Conservation (phyloP, 352 stramenopile species). For the Phytophthora cryptogea region DNA sequence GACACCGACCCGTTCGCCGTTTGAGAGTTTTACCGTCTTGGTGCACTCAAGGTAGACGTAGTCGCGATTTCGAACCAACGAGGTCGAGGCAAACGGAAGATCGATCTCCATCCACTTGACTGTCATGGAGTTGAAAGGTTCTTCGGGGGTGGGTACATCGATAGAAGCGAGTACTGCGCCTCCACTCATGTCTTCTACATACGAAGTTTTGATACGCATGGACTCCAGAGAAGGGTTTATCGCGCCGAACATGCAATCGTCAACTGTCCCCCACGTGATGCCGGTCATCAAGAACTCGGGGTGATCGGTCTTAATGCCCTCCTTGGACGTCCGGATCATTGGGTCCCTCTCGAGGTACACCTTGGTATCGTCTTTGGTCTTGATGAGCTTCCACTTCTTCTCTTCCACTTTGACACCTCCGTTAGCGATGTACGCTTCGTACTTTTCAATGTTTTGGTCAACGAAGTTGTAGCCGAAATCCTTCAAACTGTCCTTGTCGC, state of each 20-base stretch:
- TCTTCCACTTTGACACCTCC: conserved; percentile 30
- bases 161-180: conserved; percentile 45
- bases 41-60: conserved; percentile 54
- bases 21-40: conserved; percentile 32
- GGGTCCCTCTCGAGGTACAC: conserved; percentile 37
- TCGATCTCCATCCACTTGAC: conserved; percentile 50
- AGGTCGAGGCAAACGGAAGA: conserved; percentile 31
- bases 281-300: conserved; percentile 37
- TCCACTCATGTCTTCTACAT: conserved; percentile 51
- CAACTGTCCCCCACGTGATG: conserved; percentile 38
- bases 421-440: conserved; percentile 36
- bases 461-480: conserved; percentile 38
- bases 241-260: conserved; percentile 50
- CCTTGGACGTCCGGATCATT: conserved; percentile 4
- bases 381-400: conserved; percentile 42
- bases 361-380: conserved; percentile 28
- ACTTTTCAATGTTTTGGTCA: conserved; percentile 40
- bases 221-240: conserved; percentile 39
- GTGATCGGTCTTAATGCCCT: conserved; percentile 11
- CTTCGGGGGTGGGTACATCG: conserved; percentile 41
- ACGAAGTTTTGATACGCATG: conserved; percentile 47
- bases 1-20: conserved; percentile 47
- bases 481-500: conserved; percentile 23
- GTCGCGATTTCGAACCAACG: conserved; percentile 44
- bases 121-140: conserved; percentile 46